A percentile compares a stretch with the other conserved stretches of the same genome.
These are phyloP conservation scores for Solanum virginianum DNA, from an alignment of 257 asterid species.

Conservation along the genomic window DNA sequence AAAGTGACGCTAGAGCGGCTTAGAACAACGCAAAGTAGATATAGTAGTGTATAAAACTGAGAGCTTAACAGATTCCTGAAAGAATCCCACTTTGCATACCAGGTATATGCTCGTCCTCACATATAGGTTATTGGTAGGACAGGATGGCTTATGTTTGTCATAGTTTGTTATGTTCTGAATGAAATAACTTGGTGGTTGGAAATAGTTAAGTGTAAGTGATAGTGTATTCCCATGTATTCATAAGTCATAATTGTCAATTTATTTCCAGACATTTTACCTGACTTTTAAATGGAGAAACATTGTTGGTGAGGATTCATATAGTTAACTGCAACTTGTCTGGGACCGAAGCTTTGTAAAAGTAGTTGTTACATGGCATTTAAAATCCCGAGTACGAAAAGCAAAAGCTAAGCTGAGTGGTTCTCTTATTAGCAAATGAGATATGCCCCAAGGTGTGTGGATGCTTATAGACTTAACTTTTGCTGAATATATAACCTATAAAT, in stretches of 20 bases:
- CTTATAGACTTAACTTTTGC: background rate
- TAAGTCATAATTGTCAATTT: background rate
- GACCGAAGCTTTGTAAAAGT: background rate
- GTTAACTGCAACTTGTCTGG: background rate
- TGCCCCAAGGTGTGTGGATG: background rate
- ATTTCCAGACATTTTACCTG: background rate
- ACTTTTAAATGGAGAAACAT: background rate
- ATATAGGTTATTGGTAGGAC: background rate
- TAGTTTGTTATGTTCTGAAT: background rate
- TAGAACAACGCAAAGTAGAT: background rate
- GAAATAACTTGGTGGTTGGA: background rate
- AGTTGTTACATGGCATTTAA: background rate
- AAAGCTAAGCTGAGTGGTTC: background rate
- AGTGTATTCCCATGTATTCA: background rate
- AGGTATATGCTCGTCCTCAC: background rate
- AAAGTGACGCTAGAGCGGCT: background rate
- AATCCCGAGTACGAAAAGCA: background rate
- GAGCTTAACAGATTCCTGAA: background rate
- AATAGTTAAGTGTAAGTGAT: background rate
- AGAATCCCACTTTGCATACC: background rate
- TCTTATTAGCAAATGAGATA: background rate
- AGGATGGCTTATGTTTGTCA: background rate
- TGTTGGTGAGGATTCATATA: background rate
- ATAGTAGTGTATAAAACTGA: background rate
- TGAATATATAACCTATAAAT: background rate